phyloP scores from a whole-genome alignment of 441 rosid species.

The Pelargonium citronellum region DNA sequence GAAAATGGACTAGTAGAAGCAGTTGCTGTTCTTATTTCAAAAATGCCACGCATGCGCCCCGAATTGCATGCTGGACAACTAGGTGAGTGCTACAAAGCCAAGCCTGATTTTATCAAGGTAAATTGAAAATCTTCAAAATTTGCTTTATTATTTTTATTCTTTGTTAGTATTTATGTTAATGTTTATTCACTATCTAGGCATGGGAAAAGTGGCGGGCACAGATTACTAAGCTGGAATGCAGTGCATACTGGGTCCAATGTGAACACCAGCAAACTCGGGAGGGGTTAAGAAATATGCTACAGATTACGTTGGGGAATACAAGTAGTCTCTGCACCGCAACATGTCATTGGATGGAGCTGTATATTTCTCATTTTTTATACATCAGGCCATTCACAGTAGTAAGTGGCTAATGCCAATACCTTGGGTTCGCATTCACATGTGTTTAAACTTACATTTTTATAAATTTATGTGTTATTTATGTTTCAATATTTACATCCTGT shows the following conservation, averaged over 20 bases:
- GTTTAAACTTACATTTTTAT: not conserved
- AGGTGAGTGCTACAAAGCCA: conserved; percentile 79
- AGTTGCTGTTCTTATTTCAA: conserved; percentile 83
- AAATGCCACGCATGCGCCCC: conserved; percentile 84
- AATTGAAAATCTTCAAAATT: conserved; percentile 18
- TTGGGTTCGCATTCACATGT: not conserved
- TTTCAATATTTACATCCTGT: not conserved
- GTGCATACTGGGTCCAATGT: conserved; percentile 84
- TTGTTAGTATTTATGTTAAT: conserved; percentile 5
- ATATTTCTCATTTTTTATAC: conserved; percentile 64
- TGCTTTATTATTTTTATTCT: conserved; percentile 16
- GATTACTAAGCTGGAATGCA: conserved; percentile 72
- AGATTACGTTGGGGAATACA: conserved; percentile 71
- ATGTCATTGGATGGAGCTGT: conserved; percentile 78
- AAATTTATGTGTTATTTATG: not conserved
- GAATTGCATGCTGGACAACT: conserved; percentile 52
- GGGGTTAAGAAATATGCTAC: conserved; percentile 82
- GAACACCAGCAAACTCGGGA: conserved; percentile 67
- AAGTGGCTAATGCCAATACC: conserved; percentile 14
- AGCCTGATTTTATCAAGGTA: conserved; percentile 91
- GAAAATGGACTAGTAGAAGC: conserved; percentile 94
- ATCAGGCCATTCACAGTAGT: conserved; percentile 83
- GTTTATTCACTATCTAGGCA: conserved; percentile 43
- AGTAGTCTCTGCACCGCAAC: conserved; percentile 49
- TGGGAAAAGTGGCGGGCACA: conserved; percentile 94